phyloP scores from a whole-genome alignment of 331 rosid genomes.

The Erythrophleum ivorense region DNA sequence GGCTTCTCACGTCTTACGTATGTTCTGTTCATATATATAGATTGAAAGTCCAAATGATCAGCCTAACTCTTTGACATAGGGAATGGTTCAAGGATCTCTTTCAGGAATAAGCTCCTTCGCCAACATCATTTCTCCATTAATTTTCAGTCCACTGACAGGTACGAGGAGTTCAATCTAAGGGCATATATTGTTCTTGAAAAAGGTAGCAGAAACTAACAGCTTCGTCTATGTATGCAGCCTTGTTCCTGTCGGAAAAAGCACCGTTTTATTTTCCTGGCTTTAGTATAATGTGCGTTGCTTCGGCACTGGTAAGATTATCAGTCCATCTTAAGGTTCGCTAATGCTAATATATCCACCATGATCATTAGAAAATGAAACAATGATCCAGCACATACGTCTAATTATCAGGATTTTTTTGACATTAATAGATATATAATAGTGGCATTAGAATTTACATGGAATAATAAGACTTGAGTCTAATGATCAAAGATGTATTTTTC shows the following conservation, averaged over 20 bases:
- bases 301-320: constrained; percentile 48
- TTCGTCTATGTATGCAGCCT: constrained; percentile 46
- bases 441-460: not conserved
- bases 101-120: constrained; percentile 65
- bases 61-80: constrained; percentile 41
- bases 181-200: too few relatives aligned
- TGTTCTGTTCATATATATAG: not conserved
- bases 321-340: not conserved
- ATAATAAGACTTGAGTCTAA: not conserved
- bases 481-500: not conserved
- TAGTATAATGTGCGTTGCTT: constrained; percentile 22
- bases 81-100: constrained; percentile 70
- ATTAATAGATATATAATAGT: not conserved
- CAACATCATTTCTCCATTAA: constrained; percentile 60
- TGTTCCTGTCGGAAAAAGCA: constrained; percentile 46
- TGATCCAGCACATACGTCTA: not conserved
- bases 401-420: not conserved
- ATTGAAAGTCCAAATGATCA: not conserved
- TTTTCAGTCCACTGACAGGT: constrained; percentile 75
- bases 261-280: constrained; percentile 23
- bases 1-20: not conserved
- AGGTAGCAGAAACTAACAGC: constrained; percentile 12
- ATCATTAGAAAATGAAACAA: not conserved
- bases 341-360: not conserved
- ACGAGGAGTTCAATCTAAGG: not conserved